These are phyloP conservation scores for Apiospora koreana DNA, from an alignment of 2,329 filamentous ascomycete species.

Conservation along the genomic window DNA sequence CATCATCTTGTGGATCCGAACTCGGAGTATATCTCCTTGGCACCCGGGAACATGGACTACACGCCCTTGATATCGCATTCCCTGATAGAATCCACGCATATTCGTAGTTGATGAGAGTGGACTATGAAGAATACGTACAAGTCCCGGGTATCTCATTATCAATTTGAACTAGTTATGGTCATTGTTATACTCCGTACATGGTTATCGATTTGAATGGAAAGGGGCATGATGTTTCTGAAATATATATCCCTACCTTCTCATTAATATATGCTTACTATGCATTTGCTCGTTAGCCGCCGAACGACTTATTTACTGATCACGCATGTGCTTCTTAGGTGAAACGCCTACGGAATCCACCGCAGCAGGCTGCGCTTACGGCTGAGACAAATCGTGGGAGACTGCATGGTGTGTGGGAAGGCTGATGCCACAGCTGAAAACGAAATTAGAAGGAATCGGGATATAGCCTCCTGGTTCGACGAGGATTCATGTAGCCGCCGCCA, in stretches of 20 bases:
- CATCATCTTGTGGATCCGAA: background rate
- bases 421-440: background rate
- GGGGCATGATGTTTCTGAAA: too few species aligned
- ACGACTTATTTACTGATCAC: background rate
- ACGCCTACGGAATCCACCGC: background rate
- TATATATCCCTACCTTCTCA: too few species aligned
- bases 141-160: too few species aligned
- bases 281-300: too few species aligned
- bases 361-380: background rate
- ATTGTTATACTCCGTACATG: too few species aligned
- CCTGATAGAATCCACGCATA: background rate
- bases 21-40: constrained; percentile 12
- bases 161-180: too few species aligned
- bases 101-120: background rate
- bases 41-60: constrained; percentile 13
- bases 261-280: too few species aligned
- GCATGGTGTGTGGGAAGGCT: background rate
- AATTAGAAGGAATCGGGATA: background rate
- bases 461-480: background rate
- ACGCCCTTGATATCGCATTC: constrained; percentile 9
- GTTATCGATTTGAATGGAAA: too few species aligned
- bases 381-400: background rate
- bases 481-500: background rate
- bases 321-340: background rate
- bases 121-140: too few species aligned